Evolutionary conservation across 2,329 filamentous ascomycete species (phyloP).

Genomic region (Xylariaceae sp.): DNA sequence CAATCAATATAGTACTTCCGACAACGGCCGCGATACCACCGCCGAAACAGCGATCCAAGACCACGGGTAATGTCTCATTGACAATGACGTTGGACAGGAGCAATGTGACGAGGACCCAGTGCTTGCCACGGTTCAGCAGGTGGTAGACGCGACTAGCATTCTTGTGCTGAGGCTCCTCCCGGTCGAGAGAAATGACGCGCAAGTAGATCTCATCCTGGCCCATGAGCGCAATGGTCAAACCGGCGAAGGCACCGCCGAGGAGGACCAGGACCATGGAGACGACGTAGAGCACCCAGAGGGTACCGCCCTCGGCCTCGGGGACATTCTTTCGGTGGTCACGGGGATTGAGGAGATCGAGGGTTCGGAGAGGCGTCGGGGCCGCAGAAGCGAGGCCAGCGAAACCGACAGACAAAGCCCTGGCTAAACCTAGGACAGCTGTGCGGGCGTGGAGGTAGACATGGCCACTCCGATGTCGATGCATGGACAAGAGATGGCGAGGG

Average conservation of each 20-base stretch:
- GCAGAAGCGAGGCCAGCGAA: conserved; percentile 40
- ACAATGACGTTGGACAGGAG: conserved; percentile 95
- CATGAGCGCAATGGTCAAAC: conserved; percentile 77
- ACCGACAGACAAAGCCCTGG: conserved; percentile 35
- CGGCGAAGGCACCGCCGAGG: conserved; percentile 87
- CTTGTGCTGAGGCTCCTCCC: conserved; percentile 76
- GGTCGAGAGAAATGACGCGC: conserved; percentile 84
- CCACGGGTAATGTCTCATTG: conserved; percentile 92
- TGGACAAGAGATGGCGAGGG: conserved; percentile 9
- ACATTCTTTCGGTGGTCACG: conserved; percentile 40
- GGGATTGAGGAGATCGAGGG: conserved; percentile 25
- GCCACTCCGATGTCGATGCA: conserved; percentile 26
- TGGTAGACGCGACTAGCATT: conserved; percentile 78
- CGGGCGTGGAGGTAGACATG: conserved; percentile 36
- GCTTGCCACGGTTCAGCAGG: conserved; percentile 81
- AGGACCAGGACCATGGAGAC: conserved; percentile 78
- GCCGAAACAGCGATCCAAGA: conserved; percentile 87
- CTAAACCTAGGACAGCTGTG: conserved; percentile 46
- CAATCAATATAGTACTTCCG: conserved; percentile 88
- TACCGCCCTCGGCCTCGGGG: conserved; percentile 53
- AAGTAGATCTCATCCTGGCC: conserved; percentile 91
- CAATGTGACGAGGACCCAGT: conserved; percentile 95
- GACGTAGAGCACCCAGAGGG: conserved; percentile 74
- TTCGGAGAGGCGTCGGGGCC: conserved; percentile 33
- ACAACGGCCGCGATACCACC: conserved; percentile 92